A percentile compares a stretch with the other conserved stretches of the same genome.
These are phyloP conservation scores for Chlorella sp. DNA, from an alignment of 139 green algal species.

Conservation along the genomic window DNA sequence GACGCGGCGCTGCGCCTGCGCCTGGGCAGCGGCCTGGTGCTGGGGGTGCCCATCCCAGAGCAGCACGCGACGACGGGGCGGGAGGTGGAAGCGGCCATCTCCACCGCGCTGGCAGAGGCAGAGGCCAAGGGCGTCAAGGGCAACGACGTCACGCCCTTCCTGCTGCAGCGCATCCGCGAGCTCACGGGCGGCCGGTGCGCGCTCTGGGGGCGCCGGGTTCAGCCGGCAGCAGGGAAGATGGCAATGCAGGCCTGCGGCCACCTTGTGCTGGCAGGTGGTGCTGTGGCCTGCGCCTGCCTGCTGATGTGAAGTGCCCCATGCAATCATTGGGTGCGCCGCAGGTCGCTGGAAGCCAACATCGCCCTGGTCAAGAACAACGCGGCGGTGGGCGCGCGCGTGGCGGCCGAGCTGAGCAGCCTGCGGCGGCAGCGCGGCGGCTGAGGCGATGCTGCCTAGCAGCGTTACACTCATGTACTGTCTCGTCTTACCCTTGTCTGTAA, in stretches of 20 bases:
- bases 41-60: slow-evolving; percentile 85
- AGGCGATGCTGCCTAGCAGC: background rate
- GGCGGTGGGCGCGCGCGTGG: slow-evolving; percentile 75
- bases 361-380: slow-evolving; percentile 96
- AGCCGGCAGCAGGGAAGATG: too few species aligned
- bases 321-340: too few species aligned
- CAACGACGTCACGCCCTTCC: slow-evolving; percentile 87
- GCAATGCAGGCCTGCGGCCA: too few species aligned
- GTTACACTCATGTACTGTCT: too few species aligned
- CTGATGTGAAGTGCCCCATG: too few species aligned
- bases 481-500: too few species aligned
- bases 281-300: too few species aligned
- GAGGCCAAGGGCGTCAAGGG: slow-evolving; percentile 60
- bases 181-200: slow-evolving; percentile 74
- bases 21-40: slow-evolving; percentile 65
- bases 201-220: too few species aligned
- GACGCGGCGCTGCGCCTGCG: slow-evolving; percentile 37
- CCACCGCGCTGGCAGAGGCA: slow-evolving; percentile 74
- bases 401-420: slow-evolving; percentile 41
- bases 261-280: too few species aligned
- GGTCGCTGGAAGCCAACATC: slow-evolving; percentile 92
- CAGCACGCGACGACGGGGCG: slow-evolving; percentile 63
- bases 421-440: background rate
- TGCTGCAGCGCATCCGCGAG: slow-evolving; percentile 83
- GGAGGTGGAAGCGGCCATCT: slow-evolving; percentile 69